A percentile compares a stretch with the other conserved stretches of the same genome.
These are phyloP conservation scores for Tribonema minus DNA, from an alignment of 108 stramenopile genomes.

Conservation along the genomic window DNA sequence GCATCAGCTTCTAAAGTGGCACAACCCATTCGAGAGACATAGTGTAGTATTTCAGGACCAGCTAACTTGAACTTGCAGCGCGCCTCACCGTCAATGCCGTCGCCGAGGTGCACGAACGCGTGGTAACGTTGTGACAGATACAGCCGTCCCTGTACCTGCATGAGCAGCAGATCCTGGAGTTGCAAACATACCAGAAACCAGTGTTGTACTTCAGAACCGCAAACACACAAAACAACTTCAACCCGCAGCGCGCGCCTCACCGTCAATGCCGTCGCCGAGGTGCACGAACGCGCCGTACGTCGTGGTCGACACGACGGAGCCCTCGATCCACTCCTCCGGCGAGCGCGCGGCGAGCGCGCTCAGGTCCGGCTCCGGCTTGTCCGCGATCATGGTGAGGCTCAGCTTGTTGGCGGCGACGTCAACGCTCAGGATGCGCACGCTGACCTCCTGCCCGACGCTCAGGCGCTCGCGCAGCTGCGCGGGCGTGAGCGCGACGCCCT, in stretches of 20 bases:
- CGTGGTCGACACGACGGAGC: conserved; percentile 33
- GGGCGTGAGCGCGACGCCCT: neutral
- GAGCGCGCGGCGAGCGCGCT: neutral
- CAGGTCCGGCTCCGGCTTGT: conserved; percentile 21
- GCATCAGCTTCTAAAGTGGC: too few species aligned
- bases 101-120: too few species aligned
- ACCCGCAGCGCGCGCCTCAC: too few species aligned
- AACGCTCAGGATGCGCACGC: conserved; percentile 37
- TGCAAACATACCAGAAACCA: too few species aligned
- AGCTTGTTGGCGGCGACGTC: conserved; percentile 28
- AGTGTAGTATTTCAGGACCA: too few species aligned
- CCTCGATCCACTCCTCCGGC: conserved; percentile 27
- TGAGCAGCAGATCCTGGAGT: too few species aligned
- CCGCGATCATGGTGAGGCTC: conserved; percentile 28
- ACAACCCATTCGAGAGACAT: too few species aligned
- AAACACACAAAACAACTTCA: too few species aligned
- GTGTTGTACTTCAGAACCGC: too few species aligned
- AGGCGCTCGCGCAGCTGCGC: conserved; percentile 3
- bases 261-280: conserved; percentile 42
- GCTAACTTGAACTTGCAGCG: too few species aligned
- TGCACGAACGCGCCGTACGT: conserved; percentile 49
- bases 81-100: conserved; percentile 41
- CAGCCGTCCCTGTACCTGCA: too few species aligned
- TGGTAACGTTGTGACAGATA: too few species aligned
- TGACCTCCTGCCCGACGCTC: conserved; percentile 18